Evolutionary conservation across 164 flowering plant genomes (phyloP).

Genomic region (Saururus chinensis): DNA sequence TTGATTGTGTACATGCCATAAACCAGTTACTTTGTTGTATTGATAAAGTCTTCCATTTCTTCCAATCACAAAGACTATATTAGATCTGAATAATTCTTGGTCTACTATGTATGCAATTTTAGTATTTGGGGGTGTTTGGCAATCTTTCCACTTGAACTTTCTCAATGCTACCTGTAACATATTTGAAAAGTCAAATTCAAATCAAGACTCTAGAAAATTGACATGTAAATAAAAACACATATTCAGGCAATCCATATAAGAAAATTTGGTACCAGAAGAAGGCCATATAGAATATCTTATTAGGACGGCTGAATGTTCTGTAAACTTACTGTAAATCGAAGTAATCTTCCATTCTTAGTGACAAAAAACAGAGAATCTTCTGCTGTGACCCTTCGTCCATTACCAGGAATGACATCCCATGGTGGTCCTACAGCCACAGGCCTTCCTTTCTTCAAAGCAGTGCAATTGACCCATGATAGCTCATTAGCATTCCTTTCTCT

Average conservation of each 20-base stretch:
- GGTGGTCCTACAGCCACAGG: constrained; percentile 63
- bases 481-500: constrained; percentile 54
- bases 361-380: constrained; percentile 71
- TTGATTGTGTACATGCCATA: constrained; percentile 85
- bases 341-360: constrained; percentile 56
- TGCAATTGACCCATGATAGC: constrained; percentile 71
- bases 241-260: neutral
- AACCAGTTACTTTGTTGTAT: constrained; percentile 68
- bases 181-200: neutral
- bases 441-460: constrained; percentile 57
- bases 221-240: neutral
- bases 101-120: constrained; percentile 64
- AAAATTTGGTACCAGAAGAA: neutral
- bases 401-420: constrained; percentile 58
- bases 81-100: constrained; percentile 59
- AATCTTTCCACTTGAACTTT: constrained; percentile 81
- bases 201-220: neutral
- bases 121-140: constrained; percentile 44
- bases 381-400: constrained; percentile 23
- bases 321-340: constrained; percentile 61
- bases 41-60: constrained; percentile 68
- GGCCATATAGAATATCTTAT: neutral
- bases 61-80: constrained; percentile 64
- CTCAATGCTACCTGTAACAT: constrained; percentile 45
- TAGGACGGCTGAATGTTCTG: neutral